Evolutionary conservation across 2,329 filamentous ascomycete genomes (phyloP), one percentile per base, ranked within the genome.

Genomic region (Phoma herbarum): DNA sequence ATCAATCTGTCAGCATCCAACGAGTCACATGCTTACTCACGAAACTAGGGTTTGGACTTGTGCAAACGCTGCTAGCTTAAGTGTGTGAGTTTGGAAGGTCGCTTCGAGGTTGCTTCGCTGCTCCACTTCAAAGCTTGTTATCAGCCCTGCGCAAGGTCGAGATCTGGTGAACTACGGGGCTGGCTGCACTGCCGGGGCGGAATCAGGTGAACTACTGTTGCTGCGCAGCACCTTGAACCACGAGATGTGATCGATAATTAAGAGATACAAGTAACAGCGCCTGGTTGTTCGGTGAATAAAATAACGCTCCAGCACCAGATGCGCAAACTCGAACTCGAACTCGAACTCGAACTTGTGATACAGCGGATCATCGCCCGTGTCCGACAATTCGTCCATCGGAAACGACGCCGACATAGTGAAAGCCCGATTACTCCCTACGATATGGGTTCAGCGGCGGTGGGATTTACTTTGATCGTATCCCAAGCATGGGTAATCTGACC

Each of bases 391-490:
- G n/a, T n/a, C n/a, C n/a, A n/a, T n/a, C n/a, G n/a, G n/a, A n/a
- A n/a, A n/a, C n/a, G n/a, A n/a, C n/a, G n/a, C n/a, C n/a, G n/a
- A n/a, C n/a, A n/a, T n/a, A n/a, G n/a, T n/a, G n/a, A 20, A 2
- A 31, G 2, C n/a, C 35, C 8, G 4, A 31, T 11, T 1, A 35
- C 4, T 26, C n/a, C n/a, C n/a, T n/a, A n/a, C 18, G 26, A 5
- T 7, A 49, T 51, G 42, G 35, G n/a, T 8, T 18, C 42, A 2
- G 47, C 47, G 35, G 54, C 54, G 9, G 54, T 51, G 11, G n/a
- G n/a, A n/a, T n/a, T n/a, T n/a, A n/a, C n/a, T n/a, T n/a, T n/a
- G n/a, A n/a, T n/a, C n/a, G n/a, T n/a, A n/a, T n/a, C n/a, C n/a
- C n/a, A n/a, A n/a, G n/a, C n/a, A n/a, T n/a, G n/a, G n/a, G n/a